These are phyloP conservation scores for Castanospermum australe DNA, from an alignment of 306 rosid genomes.

Conservation along the genomic window DNA sequence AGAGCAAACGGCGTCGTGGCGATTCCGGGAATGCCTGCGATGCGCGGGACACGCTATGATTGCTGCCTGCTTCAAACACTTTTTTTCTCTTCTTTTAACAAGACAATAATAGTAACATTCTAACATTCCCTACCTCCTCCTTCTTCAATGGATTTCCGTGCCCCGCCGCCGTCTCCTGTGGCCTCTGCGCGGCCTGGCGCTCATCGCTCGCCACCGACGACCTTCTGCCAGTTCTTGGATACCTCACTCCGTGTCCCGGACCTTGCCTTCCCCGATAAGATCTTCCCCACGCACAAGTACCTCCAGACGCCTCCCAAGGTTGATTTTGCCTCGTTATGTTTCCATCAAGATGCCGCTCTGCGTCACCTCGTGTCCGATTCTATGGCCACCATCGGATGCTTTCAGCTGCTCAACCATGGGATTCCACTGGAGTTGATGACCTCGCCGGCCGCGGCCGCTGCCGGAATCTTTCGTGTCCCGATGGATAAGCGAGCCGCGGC, in stretches of 20 bases:
- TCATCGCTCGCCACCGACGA: constrained; percentile 53
- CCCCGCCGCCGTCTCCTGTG: constrained; percentile 74
- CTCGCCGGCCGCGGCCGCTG: constrained; percentile 28
- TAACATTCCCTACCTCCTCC: too few species aligned
- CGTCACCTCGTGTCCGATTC: constrained; percentile 37
- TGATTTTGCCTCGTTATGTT: constrained; percentile 35
- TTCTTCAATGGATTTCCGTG: constrained; percentile 53
- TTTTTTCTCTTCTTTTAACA: constrained; percentile 26
- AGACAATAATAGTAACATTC: too few species aligned
- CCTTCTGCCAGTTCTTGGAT: constrained; percentile 49
- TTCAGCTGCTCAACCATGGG: constrained; percentile 56
- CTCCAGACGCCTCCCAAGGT: constrained; percentile 42
- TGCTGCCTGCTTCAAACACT: constrained; percentile 25
- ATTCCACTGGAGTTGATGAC: constrained; percentile 37
- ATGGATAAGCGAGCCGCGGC: constrained; percentile 39
- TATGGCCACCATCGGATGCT: constrained; percentile 44
- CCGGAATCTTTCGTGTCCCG: constrained; percentile 37
- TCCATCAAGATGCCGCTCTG: constrained; percentile 16
- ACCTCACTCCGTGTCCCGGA: constrained; percentile 60
- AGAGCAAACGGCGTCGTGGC: constrained; percentile 33
- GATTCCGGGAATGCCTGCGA: constrained; percentile 31
- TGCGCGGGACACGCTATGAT: constrained; percentile 51
- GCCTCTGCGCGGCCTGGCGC: constrained; percentile 43
- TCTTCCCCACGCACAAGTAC: constrained; percentile 51
- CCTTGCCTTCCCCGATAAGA: constrained; percentile 57